A percentile compares a stretch with the other conserved stretches of the same genome.
Conservation (phyloP, 192 early-diverging fungal genomes). For the Phycomyces nitens region DNA sequence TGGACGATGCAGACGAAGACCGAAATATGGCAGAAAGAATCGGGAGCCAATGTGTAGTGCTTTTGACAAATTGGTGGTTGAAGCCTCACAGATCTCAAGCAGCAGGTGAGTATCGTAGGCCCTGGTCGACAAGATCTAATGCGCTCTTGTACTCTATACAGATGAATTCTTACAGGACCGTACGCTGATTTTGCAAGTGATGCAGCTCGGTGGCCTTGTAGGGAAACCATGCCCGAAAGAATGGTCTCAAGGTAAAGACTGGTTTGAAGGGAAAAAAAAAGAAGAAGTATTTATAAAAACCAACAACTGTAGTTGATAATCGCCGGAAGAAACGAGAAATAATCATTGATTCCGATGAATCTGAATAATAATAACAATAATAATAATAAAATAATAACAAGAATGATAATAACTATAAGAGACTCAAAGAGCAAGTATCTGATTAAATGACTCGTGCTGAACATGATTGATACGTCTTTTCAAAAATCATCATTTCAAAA, state of each 20-base stretch:
- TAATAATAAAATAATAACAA: no score
- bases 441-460: no score
- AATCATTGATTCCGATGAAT: no score
- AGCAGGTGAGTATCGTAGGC: not conserved
- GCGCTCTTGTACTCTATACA: not conserved
- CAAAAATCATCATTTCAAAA: no score
- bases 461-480: no score
- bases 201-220: not conserved
- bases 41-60: not conserved
- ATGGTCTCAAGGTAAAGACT: constrained; percentile 15
- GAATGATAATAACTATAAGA: no score
- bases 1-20: not conserved
- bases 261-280: no score
- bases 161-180: constrained; percentile 8
- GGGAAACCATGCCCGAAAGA: constrained; percentile 15
- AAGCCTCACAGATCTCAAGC: not conserved
- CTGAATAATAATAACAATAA: no score
- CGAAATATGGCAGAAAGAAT: not conserved
- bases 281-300: no score
- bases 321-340: not conserved
- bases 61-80: constrained; percentile 11
- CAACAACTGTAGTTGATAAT: not conserved
- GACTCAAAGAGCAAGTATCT: no score
- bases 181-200: not conserved
- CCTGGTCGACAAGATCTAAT: not conserved